These are phyloP conservation scores for Cladosporium sp. DNA, from an alignment of 2,329 filamentous ascomycete species.

Conservation along the genomic window DNA sequence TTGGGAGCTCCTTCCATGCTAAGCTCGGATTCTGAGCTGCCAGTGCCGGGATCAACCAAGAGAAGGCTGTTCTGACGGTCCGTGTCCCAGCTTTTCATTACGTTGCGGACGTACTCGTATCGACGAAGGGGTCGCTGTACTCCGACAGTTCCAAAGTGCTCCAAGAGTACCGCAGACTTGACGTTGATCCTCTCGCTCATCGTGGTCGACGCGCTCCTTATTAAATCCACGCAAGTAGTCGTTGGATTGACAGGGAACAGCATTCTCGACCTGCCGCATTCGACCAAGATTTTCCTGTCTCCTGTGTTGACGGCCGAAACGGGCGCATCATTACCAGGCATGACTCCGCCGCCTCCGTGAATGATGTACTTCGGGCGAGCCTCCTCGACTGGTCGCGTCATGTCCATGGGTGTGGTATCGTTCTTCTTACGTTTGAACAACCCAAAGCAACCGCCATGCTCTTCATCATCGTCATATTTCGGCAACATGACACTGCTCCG, in stretches of 20 bases:
- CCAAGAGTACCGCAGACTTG: slow-evolving; percentile 66
- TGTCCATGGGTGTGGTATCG: not conserved
- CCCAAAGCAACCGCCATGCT: slow-evolving; percentile 29
- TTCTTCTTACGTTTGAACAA: slow-evolving; percentile 32
- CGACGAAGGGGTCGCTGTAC: slow-evolving; percentile 77
- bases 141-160: slow-evolving; percentile 70
- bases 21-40: slow-evolving; percentile 55
- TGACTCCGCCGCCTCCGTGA: slow-evolving; percentile 43
- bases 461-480: slow-evolving; percentile 17
- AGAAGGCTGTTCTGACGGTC: slow-evolving; percentile 73
- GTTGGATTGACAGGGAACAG: slow-evolving; percentile 68
- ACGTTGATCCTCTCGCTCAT: slow-evolving; percentile 63
- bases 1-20: slow-evolving; percentile 61
- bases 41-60: slow-evolving; percentile 55
- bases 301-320: slow-evolving; percentile 75
- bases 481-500: slow-evolving; percentile 25
- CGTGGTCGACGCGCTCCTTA: slow-evolving; percentile 61
- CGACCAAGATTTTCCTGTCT: slow-evolving; percentile 70
- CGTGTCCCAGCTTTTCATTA: slow-evolving; percentile 89
- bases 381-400: slow-evolving; percentile 21
- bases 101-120: slow-evolving; percentile 81
- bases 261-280: slow-evolving; percentile 66
- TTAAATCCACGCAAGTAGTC: slow-evolving; percentile 70
- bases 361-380: slow-evolving; percentile 33
- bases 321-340: slow-evolving; percentile 67